Conservation (phyloP, 768 basidiomycete species). For the Termitomyces heimii region DNA sequence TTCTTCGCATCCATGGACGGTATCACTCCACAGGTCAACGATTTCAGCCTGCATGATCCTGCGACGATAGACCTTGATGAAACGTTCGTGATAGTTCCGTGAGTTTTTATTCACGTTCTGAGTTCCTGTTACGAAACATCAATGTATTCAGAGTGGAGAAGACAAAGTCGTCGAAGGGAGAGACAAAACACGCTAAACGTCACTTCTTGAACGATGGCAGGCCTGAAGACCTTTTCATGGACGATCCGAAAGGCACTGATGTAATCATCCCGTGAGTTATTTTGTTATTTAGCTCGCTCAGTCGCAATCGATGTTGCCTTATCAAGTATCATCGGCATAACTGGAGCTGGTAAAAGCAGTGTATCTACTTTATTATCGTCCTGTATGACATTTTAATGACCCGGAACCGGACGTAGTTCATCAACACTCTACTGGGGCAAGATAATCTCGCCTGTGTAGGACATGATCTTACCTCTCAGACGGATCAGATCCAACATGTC, state of each 20-base stretch:
- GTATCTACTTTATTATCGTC: not conserved
- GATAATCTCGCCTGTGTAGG: conserved; percentile 6
- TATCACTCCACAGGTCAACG: not conserved
- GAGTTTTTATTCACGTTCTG: not conserved
- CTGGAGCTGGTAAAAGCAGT: conserved; percentile 14
- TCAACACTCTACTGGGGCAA: conserved; percentile 15
- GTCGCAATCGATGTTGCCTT: not conserved
- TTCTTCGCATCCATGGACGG: not conserved
- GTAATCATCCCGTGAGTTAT: conserved; percentile 12
- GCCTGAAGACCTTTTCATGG: conserved; percentile 6
- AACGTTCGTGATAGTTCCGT: conserved; percentile 1
- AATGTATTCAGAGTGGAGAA: not conserved
- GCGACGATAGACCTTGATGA: not conserved
- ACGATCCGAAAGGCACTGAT: conserved; percentile 6
- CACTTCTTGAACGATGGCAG: not conserved
- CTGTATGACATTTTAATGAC: not conserved
- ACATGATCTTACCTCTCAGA: conserved; percentile 13
- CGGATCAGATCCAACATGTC: conserved; percentile 14
- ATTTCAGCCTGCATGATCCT: not conserved
- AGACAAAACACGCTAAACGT: not conserved
- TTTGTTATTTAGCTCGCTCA: not conserved
- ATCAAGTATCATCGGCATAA: conserved; percentile 13
- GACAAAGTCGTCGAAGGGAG: not conserved
- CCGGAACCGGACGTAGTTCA: conserved; percentile 12
- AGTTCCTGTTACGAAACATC: not conserved